A percentile compares a stretch with the other conserved stretches of the same genome.
Conservation (phyloP, 2,329 filamentous ascomycete species). For the Pyricularia grisea region DNA sequence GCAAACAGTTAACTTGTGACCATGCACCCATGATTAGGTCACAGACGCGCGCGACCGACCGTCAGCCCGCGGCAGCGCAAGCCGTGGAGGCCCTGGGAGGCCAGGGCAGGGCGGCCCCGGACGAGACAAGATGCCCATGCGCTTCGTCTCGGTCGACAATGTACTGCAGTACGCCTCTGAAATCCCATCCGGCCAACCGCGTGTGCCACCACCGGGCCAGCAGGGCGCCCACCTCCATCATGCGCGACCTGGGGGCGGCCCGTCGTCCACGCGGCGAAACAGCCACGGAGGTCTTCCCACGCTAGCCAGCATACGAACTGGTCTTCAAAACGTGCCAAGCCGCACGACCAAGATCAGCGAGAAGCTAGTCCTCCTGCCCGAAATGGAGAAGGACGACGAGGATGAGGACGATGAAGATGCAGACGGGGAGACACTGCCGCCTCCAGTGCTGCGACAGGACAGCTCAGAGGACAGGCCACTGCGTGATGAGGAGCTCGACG, state of each 20-base stretch:
- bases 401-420: conserved; percentile 45
- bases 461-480: conserved; percentile 56
- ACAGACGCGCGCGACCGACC: conserved; percentile 46
- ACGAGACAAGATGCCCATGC: conserved; percentile 41
- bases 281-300: conserved; percentile 20
- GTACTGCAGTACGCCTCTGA: conserved; percentile 90
- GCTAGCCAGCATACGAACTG: conserved; percentile 20
- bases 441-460: conserved; percentile 43
- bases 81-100: conserved; percentile 14
- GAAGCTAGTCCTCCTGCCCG: conserved; percentile 90
- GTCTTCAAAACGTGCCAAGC: conserved; percentile 59
- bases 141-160: conserved; percentile 84
- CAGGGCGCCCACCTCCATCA: conserved; percentile 27
- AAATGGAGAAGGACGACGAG: conserved; percentile 57
- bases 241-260: neutral
- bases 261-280: neutral
- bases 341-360: conserved; percentile 91
- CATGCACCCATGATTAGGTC: conserved; percentile 31
- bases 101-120: conserved; percentile 11
- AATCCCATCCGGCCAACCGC: conserved; percentile 87
- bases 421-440: conserved; percentile 25
- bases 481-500: conserved; percentile 57
- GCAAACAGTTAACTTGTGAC: conserved; percentile 9
- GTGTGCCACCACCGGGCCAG: conserved; percentile 51
- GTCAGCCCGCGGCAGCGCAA: conserved; percentile 15